Conservation (phyloP, 306 rosid species). For the Morella rubra region DNA sequence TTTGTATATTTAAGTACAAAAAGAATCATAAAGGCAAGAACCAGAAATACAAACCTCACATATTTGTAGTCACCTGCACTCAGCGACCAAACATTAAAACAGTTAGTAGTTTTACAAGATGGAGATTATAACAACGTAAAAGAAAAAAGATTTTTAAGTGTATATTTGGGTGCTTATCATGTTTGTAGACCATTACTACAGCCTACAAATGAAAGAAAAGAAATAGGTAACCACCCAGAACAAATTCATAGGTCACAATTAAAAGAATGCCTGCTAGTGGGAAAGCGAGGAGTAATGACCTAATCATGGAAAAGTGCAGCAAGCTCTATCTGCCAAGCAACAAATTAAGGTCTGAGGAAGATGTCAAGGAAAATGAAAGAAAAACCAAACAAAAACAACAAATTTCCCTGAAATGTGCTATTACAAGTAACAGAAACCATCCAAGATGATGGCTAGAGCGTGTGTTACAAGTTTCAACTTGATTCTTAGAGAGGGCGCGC, state of each 20-base stretch:
- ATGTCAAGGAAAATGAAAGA: not conserved
- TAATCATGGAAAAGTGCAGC: conserved; percentile 90
- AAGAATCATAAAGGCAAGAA: conserved; percentile 16
- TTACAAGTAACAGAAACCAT: no score
- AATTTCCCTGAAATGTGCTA: no score
- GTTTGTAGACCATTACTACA: not conserved
- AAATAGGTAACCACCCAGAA: not conserved
- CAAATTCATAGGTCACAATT: conserved; percentile 6
- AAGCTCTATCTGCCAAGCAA: conserved; percentile 66
- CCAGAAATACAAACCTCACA: conserved; percentile 53
- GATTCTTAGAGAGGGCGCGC: no score
- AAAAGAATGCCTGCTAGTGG: not conserved
- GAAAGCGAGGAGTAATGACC: conserved; percentile 34
- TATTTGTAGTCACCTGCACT: conserved; percentile 83
- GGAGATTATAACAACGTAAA: not conserved
- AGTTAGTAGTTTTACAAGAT: conserved; percentile 14
- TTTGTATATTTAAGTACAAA: not conserved
- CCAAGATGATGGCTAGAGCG: no score
- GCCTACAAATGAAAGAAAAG: not conserved
- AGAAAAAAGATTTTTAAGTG: not conserved
- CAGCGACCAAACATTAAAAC: conserved; percentile 5
- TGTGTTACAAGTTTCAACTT: no score
- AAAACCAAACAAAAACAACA: not conserved
- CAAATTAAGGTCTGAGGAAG: not conserved
- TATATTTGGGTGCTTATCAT: not conserved